phyloP scores from a whole-genome alignment of 352 stramenopile species.

The Phytophthora sojae region DNA sequence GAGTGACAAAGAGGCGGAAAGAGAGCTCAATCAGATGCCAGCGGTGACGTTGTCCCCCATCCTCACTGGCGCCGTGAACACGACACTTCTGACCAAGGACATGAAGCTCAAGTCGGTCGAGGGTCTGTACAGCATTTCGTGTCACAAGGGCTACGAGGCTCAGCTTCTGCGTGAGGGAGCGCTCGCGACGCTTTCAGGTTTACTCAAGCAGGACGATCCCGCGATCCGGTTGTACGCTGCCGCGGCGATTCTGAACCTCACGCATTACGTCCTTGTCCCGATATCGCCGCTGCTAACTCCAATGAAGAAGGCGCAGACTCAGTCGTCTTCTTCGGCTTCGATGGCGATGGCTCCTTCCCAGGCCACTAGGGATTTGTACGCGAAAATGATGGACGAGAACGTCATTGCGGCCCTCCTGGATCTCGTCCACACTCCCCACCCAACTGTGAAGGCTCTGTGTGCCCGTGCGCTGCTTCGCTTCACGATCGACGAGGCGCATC shows the following conservation, averaged over 20 bases:
- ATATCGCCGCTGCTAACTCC: constrained; percentile 25
- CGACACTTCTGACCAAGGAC: constrained; percentile 55
- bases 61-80: constrained; percentile 22
- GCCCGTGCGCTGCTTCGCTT: constrained; percentile 76
- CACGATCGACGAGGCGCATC: constrained; percentile 73
- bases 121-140: constrained; percentile 84
- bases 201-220: constrained; percentile 78
- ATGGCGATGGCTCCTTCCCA: constrained; percentile 33
- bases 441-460: constrained; percentile 74
- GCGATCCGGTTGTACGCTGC: constrained; percentile 69
- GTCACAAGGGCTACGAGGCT: constrained; percentile 72
- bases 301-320: constrained; percentile 27
- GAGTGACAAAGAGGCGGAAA: constrained; percentile 30
- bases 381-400: constrained; percentile 80
- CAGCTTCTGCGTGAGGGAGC: constrained; percentile 78
- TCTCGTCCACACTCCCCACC: constrained; percentile 67
- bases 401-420: constrained; percentile 67
- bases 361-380: constrained; percentile 60
- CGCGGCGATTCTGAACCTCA: constrained; percentile 84
- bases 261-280: constrained; percentile 32
- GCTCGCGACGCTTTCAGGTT: constrained; percentile 58
- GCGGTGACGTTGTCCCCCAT: constrained; percentile 18
- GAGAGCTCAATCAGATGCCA: constrained; percentile 38
- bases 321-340: constrained; percentile 22
- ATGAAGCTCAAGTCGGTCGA: constrained; percentile 84